A percentile compares a stretch with the other conserved stretches of the same genome.
Conservation (phyloP, 179 eudicot species). For the Dionaea muscipula region DNA sequence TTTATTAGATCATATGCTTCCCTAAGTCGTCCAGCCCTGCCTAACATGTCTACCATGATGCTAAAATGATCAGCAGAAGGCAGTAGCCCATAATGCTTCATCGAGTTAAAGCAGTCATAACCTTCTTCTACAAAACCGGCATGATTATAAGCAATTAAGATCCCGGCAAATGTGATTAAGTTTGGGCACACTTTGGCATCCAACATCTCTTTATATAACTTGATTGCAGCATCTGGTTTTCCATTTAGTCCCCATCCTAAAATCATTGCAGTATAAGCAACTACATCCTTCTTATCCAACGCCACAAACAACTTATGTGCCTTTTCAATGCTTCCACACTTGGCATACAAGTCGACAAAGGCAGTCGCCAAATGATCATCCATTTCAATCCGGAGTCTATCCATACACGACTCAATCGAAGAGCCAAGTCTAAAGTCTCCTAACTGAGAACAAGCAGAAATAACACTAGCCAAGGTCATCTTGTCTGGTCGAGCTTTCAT, state of each 20-base stretch:
- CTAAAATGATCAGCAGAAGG: slow-evolving; percentile 69
- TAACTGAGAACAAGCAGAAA: slow-evolving; percentile 77
- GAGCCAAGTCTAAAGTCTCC: slow-evolving; percentile 50
- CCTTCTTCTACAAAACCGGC: slow-evolving; percentile 84
- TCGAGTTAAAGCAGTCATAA: slow-evolving; percentile 43
- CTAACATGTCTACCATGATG: slow-evolving; percentile 71
- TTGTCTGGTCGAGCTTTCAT: slow-evolving; percentile 52
- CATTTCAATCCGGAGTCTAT: slow-evolving; percentile 29
- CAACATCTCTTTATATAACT: slow-evolving; percentile 57
- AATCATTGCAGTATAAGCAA: slow-evolving; percentile 85
- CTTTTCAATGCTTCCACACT: slow-evolving; percentile 61
- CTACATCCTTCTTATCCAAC: slow-evolving; percentile 52
- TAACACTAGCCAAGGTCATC: slow-evolving; percentile 62
- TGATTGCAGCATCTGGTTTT: slow-evolving; percentile 46
- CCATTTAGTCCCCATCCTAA: slow-evolving; percentile 73
- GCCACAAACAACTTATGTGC: slow-evolving; percentile 44
- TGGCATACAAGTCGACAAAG: slow-evolving; percentile 60
- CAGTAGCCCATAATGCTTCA: slow-evolving; percentile 38
- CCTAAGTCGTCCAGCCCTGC: slow-evolving; percentile 57
- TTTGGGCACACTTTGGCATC: slow-evolving; percentile 41
- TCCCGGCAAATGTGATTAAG: slow-evolving; percentile 52
- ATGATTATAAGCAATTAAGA: slow-evolving; percentile 67
- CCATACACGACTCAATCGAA: slow-evolving; percentile 49
- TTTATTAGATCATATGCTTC: slow-evolving; percentile 65
- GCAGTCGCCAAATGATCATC: slow-evolving; percentile 75